A percentile compares a stretch with the other conserved stretches of the same genome.
Conservation (phyloP, 2,329 filamentous ascomycete species). For the Coniochaeta hoffmannii region DNA sequence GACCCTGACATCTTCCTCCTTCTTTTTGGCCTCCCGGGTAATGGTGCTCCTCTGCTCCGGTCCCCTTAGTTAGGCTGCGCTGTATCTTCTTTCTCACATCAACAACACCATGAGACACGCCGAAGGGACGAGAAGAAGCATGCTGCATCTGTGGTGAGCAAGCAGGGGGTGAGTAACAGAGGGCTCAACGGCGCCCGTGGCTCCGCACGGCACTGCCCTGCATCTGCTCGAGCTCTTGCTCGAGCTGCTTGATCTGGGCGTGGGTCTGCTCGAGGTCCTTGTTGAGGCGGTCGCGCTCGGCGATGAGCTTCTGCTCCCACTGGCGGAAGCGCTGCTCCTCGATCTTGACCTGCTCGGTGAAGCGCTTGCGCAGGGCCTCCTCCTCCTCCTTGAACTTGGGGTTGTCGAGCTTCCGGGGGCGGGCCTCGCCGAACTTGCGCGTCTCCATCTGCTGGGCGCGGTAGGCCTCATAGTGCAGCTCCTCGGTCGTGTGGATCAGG, state of each 20-base stretch:
- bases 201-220: constrained; percentile 86
- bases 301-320: constrained; percentile 99
- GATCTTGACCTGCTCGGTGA: constrained; percentile 99
- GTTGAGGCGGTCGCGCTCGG: constrained; percentile 97
- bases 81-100: constrained; percentile 1
- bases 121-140: background rate
- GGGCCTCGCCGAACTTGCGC: constrained; percentile 95
- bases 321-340: constrained; percentile 98
- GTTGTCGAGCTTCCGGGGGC: constrained; percentile 97
- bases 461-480: constrained; percentile 98
- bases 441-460: constrained; percentile 99
- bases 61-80: background rate
- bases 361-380: constrained; percentile 94
- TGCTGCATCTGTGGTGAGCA: background rate
- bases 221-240: constrained; percentile 87
- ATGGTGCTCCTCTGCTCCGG: background rate
- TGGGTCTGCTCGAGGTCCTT: constrained; percentile 99
- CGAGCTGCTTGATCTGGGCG: constrained; percentile 84
- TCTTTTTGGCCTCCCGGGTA: background rate
- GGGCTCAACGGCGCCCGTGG: constrained; percentile 74
- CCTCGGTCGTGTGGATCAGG: constrained; percentile 98
- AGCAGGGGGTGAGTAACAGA: background rate
- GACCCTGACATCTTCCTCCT: constrained; percentile 4
- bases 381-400: constrained; percentile 99
- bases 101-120: background rate